Percentiles rank a stretch among this genome's conserved stretches.
These are phyloP conservation scores for Sphaerostilbella broomeana DNA, from an alignment of 2,329 filamentous ascomycete genomes.

Conservation along the genomic window DNA sequence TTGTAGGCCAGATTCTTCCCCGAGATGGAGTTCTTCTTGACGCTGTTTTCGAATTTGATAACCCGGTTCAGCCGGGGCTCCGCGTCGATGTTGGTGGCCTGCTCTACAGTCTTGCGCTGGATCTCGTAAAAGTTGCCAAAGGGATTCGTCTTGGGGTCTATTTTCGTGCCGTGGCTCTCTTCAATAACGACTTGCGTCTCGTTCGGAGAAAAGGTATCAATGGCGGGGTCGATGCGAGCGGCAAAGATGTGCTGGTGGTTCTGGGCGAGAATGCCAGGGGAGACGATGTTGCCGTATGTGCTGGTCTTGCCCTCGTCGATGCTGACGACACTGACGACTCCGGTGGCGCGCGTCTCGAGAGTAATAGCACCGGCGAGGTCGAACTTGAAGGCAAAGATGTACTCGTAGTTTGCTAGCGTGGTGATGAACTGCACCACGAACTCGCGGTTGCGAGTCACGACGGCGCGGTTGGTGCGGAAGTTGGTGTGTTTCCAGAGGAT, in stretches of 20 bases:
- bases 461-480: slow-evolving; percentile 55
- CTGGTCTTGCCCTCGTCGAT: slow-evolving; percentile 49
- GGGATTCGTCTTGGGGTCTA: slow-evolving; percentile 50
- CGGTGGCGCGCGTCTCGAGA: slow-evolving; percentile 59
- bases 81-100: slow-evolving; percentile 44
- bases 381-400: slow-evolving; percentile 47
- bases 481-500: slow-evolving; percentile 69
- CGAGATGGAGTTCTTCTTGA: slow-evolving; percentile 39
- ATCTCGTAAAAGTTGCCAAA: slow-evolving; percentile 56
- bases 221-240: slow-evolving; percentile 57
- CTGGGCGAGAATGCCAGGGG: slow-evolving; percentile 57
- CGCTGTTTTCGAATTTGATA: slow-evolving; percentile 43
- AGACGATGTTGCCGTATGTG: slow-evolving; percentile 55
- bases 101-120: slow-evolving; percentile 39
- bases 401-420: slow-evolving; percentile 66
- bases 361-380: slow-evolving; percentile 56
- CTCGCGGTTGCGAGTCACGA: slow-evolving; percentile 54
- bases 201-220: slow-evolving; percentile 42
- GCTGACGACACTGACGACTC: slow-evolving; percentile 55
- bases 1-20: slow-evolving; percentile 46
- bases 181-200: slow-evolving; percentile 43
- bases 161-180: slow-evolving; percentile 30
- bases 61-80: slow-evolving; percentile 46
- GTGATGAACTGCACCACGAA: slow-evolving; percentile 63
- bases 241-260: slow-evolving; percentile 67